Percentiles rank a stretch among this genome's conserved stretches.
These are phyloP conservation scores for Penicillium waksmanii DNA, from an alignment of 495 filamentous ascomycete species.

Conservation along the genomic window DNA sequence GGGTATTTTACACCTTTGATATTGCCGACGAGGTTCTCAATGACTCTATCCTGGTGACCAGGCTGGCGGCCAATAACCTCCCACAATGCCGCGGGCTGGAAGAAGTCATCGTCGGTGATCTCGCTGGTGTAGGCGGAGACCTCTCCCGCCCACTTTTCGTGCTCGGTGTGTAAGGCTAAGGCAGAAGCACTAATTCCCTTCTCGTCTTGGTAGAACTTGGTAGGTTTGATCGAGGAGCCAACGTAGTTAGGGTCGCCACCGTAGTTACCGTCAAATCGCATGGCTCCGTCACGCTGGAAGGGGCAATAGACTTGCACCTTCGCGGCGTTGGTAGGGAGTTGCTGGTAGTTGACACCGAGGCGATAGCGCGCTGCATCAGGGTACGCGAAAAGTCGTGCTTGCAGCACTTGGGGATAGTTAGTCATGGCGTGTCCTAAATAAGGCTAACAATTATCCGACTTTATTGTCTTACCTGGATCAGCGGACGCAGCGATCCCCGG, in stretches of 20 bases:
- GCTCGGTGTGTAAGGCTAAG: constrained; percentile 39
- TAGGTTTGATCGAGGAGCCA: constrained; percentile 20
- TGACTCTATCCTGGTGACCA: constrained; percentile 62
- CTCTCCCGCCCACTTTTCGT: constrained; percentile 64
- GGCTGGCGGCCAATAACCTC: constrained; percentile 57
- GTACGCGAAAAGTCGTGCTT: constrained; percentile 72
- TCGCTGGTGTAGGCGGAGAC: no score
- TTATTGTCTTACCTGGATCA: no score
- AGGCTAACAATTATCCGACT: no score
- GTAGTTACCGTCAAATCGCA: constrained; percentile 66
- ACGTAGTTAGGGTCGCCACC: constrained; percentile 66
- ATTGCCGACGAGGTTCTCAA: no score
- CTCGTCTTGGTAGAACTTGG: constrained; percentile 22
- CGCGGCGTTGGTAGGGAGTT: constrained; percentile 42
- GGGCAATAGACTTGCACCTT: constrained; percentile 60
- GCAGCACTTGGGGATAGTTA: no score
- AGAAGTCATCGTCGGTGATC: constrained; percentile 27
- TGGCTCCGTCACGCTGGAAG: constrained; percentile 70
- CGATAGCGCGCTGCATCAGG: constrained; percentile 69
- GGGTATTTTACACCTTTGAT: no score
- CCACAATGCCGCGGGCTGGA: constrained; percentile 28
- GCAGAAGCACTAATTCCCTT: constrained; percentile 11
- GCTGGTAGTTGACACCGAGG: constrained; percentile 67
- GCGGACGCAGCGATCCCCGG: constrained; percentile 47
- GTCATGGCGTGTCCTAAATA: no score